Percentiles rank a stretch among this genome's conserved stretches.
Evolutionary conservation across 2,329 filamentous ascomycete genomes (phyloP).

Genomic region (Colletotrichum simmondsii): DNA sequence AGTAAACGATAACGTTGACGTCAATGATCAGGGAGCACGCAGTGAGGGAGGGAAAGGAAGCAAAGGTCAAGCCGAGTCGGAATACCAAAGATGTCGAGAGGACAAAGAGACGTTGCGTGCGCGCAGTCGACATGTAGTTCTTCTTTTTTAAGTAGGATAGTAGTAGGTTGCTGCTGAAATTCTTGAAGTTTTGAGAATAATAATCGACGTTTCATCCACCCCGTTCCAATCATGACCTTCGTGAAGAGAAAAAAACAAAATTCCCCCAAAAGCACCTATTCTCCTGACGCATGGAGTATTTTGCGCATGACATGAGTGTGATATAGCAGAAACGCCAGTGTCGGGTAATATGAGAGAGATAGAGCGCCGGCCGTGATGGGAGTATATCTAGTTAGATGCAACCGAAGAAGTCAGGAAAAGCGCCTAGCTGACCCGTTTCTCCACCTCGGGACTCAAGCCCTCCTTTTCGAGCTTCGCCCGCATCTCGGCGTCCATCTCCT

Average conservation of each 20-base stretch:
- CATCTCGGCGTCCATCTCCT: slow-evolving; percentile 68
- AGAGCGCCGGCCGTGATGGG: slow-evolving; percentile 13
- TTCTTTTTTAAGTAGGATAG: not conserved
- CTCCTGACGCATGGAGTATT: not conserved
- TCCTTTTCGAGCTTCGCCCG: slow-evolving; percentile 58
- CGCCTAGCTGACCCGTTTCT: slow-evolving; percentile 60
- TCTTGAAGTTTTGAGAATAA: slow-evolving; percentile 30
- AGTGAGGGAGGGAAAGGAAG: not conserved
- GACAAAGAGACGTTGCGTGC: not conserved
- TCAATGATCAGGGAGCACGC: not conserved
- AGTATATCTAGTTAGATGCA: slow-evolving; percentile 23
- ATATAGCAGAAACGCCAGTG: slow-evolving; percentile 13
- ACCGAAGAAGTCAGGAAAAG: slow-evolving; percentile 19
- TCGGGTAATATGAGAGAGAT: not conserved
- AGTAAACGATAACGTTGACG: slow-evolving; percentile 3
- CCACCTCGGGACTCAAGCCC: slow-evolving; percentile 50
- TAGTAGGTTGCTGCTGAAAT: slow-evolving; percentile 30
- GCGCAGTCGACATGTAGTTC: slow-evolving; percentile 13
- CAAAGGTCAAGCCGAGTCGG: not conserved
- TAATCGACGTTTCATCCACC: slow-evolving; percentile 29
- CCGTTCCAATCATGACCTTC: slow-evolving; percentile 28
- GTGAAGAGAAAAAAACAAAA: slow-evolving; percentile 8
- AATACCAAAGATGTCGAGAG: slow-evolving; percentile 17
- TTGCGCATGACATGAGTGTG: not conserved
- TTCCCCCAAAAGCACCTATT: not conserved